Conservation (phyloP, 139 green algal genomes). For the Micromonas pusilla region DNA sequence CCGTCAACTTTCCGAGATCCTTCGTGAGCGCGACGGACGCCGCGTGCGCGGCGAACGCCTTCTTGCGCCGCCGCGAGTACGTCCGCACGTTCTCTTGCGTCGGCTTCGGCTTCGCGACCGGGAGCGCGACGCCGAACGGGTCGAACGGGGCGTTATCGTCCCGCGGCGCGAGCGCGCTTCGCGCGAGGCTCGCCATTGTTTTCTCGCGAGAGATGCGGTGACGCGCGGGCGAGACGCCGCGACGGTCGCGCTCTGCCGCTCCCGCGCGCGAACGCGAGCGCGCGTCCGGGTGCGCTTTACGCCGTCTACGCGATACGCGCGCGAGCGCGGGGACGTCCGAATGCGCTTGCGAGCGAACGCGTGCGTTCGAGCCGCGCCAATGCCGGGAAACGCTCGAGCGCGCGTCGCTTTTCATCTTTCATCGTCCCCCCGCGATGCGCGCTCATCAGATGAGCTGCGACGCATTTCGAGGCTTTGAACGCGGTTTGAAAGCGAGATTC, state of each 20-base stretch:
- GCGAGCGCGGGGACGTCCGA: neutral
- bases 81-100: too few species aligned
- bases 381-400: neutral
- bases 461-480: neutral
- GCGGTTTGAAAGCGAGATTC: too few species aligned
- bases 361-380: neutral
- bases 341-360: neutral
- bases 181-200: neutral
- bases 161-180: too few species aligned
- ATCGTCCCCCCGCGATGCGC: neutral
- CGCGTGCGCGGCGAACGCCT: neutral
- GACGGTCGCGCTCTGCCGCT: neutral
- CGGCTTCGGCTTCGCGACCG: too few species aligned
- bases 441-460: neutral
- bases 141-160: too few species aligned
- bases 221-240: neutral
- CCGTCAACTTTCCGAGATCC: neutral
- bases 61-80: neutral
- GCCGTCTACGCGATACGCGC: neutral
- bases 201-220: neutral
- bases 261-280: neutral
- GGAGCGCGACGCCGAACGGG: too few species aligned
- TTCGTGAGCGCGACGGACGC: neutral
- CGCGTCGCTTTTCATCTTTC: neutral
- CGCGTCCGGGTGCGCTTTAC: neutral